Conservation (phyloP, 352 stramenopile genomes). For the Phytophthora foliorum region DNA sequence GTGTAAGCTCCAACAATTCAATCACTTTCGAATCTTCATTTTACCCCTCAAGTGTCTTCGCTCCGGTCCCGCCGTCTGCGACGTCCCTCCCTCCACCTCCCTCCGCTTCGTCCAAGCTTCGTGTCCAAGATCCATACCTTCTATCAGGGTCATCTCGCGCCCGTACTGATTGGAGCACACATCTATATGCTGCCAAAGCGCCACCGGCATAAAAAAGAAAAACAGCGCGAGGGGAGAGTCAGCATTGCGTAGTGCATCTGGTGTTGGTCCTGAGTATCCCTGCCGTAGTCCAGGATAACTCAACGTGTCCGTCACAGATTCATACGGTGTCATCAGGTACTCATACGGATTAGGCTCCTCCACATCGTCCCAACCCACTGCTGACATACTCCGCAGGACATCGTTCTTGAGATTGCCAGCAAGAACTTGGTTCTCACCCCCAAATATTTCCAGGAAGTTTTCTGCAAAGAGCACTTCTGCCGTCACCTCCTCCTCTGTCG, state of each 20-base stretch:
- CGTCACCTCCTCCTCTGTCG: neutral
- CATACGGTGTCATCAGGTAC: neutral
- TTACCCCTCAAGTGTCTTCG: no score
- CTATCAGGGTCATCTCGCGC: no score
- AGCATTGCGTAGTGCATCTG: neutral
- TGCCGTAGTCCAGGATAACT: neutral
- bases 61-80: no score
- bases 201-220: slow-evolving; percentile 7
- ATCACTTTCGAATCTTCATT: no score
- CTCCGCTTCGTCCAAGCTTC: no score
- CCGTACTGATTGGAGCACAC: neutral
- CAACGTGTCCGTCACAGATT: neutral
- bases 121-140: no score
- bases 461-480: neutral
- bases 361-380: neutral
- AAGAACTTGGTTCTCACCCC: neutral
- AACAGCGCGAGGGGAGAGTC: neutral
- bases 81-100: no score
- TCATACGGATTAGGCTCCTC: neutral
- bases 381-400: neutral
- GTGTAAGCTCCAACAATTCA: no score
- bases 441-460: neutral
- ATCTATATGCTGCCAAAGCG: neutral
- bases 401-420: neutral
- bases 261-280: slow-evolving; percentile 3